Conservation (phyloP, 345 rosid species). For the Pistacia vera region DNA sequence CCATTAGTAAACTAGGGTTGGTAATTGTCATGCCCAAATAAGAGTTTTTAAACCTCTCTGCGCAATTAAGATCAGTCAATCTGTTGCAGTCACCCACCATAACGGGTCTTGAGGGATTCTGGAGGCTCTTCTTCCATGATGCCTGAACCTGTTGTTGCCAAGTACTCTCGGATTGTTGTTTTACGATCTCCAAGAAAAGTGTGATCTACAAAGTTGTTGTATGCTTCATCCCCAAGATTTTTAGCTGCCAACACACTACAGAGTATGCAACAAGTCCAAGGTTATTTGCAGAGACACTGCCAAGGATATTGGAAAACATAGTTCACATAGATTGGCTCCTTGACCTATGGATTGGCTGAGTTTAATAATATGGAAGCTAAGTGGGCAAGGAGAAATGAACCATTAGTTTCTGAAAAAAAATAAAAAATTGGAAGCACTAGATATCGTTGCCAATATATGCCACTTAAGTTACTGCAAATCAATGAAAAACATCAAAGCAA, state of each 20-base stretch:
- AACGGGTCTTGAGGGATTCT: conserved; percentile 69
- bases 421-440: neutral
- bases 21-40: neutral
- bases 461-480: neutral
- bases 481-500: neutral
- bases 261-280: conserved; percentile 13
- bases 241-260: conserved; percentile 89
- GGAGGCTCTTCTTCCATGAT: conserved; percentile 96
- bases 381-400: neutral
- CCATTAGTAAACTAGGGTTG: neutral
- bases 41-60: neutral
- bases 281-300: neutral
- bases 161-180: conserved; percentile 67
- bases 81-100: conserved; percentile 60
- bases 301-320: neutral
- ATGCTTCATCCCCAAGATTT: conserved; percentile 68
- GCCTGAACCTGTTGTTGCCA: conserved; percentile 69
- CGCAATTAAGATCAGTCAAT: neutral
- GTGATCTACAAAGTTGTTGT: conserved; percentile 77
- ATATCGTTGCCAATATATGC: neutral
- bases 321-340: neutral
- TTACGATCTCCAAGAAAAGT: conserved; percentile 73
- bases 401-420: neutral
- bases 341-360: neutral
- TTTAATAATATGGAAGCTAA: neutral